Base-by-base conservation (phyloP, 2,329 filamentous ascomycete species). In the Pyricularia sp. region DNA sequence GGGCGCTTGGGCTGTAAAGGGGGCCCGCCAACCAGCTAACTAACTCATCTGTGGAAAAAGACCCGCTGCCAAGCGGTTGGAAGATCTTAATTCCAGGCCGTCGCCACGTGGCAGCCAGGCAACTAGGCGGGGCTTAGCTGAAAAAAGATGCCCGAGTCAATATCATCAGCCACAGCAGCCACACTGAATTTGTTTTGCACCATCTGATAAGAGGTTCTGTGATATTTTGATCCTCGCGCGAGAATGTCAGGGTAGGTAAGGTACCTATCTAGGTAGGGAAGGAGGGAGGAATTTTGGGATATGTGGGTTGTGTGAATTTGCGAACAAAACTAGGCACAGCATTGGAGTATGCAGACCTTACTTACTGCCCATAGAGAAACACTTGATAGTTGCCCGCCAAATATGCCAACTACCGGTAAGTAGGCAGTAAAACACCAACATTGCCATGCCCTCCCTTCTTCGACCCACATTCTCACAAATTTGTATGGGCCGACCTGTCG, bases 11-110 rank as follows among this genome's bases (percentile, higher is more conserved):
- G 20, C 28, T 66, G 65, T 17, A 50, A 26, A 25, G n/a, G n/a
- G 64, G n/a, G 30, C n/a, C 33, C 64, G 11, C 14, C 33, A 36
- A 55, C n/a, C 28, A 25, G 12, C 30, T 23, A 36, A 61, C 58
- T 23, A 23, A 12, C 58, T 26, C 58, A 61, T 26, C 58, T 25
- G 42, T 50, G 42, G 42, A 50, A 50, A 42, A 50, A 50, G 42
- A 50, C 42, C 42, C 25, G 58, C 58, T 61, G 58, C 58, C 58
- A 61, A 61, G 58, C 58, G 14, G 50, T 25, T 58, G 55, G 66
- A 68, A 64, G 58, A 64, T 68, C 58, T 26, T 64, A 68, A 36
- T 68, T 64, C 66, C 66, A 68, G 30, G 55, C 66, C 66, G 66
- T 55, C 14, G 42, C 66, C 66, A 61, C 61, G 66, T 64, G 58